A percentile compares a stretch with the other conserved stretches of the same genome.
Evolutionary conservation across 2,329 filamentous ascomycete genomes (phyloP).

Genomic region (Hymenoscyphus occultus): DNA sequence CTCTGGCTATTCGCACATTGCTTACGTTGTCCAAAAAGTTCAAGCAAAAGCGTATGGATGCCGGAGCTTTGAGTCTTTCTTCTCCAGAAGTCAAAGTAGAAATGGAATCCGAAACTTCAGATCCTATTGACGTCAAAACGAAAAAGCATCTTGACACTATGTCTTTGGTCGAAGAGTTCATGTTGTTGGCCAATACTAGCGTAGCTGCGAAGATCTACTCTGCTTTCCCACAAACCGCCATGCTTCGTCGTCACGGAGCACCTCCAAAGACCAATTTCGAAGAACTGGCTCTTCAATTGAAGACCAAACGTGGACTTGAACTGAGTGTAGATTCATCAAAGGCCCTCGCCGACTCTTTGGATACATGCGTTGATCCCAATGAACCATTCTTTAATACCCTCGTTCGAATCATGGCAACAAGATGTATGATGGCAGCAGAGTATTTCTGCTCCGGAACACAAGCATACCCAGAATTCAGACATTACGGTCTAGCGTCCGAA

Average conservation of each 20-base stretch:
- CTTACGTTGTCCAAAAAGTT: constrained; percentile 89
- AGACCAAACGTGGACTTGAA: constrained; percentile 78
- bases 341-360: constrained; percentile 89
- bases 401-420: constrained; percentile 92
- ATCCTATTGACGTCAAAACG: constrained; percentile 93
- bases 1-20: constrained; percentile 81
- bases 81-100: constrained; percentile 98
- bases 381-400: constrained; percentile 99
- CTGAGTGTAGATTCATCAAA: constrained; percentile 83
- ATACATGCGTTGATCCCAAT: constrained; percentile 71
- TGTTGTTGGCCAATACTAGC: constrained; percentile 95
- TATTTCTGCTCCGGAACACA: constrained; percentile 97
- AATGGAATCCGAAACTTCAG: constrained; percentile 91
- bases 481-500: constrained; percentile 92
- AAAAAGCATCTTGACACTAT: constrained; percentile 94
- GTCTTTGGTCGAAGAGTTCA: constrained; percentile 97
- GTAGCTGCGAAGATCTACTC: constrained; percentile 88
- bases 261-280: constrained; percentile 97
- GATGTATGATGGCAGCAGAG: constrained; percentile 98
- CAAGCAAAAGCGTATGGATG: constrained; percentile 92
- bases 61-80: constrained; percentile 89
- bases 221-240: constrained; percentile 90
- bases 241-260: constrained; percentile 86
- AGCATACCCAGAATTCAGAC: constrained; percentile 88
- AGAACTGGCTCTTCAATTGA: constrained; percentile 85